Percentiles rank a stretch among this genome's conserved stretches.
Conservation (phyloP, 805 yeast species). For the Metschnikowia santaceciliae region DNA sequence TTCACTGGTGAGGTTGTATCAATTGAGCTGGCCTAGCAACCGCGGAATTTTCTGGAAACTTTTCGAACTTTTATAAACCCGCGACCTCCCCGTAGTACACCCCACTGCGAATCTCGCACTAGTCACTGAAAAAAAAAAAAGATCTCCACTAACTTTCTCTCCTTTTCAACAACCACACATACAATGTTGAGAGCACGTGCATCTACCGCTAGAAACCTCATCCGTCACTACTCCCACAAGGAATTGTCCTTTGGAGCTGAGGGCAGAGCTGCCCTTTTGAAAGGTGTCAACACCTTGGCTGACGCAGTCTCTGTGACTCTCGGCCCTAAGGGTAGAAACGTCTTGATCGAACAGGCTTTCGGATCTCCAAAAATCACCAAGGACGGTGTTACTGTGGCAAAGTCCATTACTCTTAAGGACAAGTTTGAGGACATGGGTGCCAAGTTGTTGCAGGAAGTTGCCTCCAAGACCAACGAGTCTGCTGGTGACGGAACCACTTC, state of each 20-base stretch:
- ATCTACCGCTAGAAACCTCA: slow-evolving; percentile 37
- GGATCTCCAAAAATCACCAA: slow-evolving; percentile 98
- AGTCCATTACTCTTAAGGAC: slow-evolving; percentile 75
- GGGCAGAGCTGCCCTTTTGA: slow-evolving; percentile 90
- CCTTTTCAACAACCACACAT: neutral
- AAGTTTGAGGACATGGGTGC: slow-evolving; percentile 97
- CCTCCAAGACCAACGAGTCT: slow-evolving; percentile 92
- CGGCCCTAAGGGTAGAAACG: slow-evolving; percentile 98
- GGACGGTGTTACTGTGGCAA: slow-evolving; percentile 98
- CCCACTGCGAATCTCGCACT: slow-evolving; percentile 2
- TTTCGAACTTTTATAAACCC: slow-evolving; percentile 10
- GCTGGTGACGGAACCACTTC: slow-evolving; percentile 99
- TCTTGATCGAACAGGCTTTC: slow-evolving; percentile 90
- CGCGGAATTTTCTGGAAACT: slow-evolving; percentile 18
- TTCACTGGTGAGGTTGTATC: neutral
- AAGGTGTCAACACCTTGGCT: slow-evolving; percentile 92
- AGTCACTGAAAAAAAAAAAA: neutral
- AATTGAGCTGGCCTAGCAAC: neutral
- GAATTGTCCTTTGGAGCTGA: slow-evolving; percentile 96
- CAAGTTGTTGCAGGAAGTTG: slow-evolving; percentile 91
- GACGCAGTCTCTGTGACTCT: slow-evolving; percentile 95
- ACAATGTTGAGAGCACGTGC: slow-evolving; percentile 51
- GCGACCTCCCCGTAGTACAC: slow-evolving; percentile 8
- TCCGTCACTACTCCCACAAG: slow-evolving; percentile 67
- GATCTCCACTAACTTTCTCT: neutral